A percentile compares a stretch with the other conserved stretches of the same genome.
phyloP scores from a whole-genome alignment of 495 filamentous ascomycete species.

The Thermothielavioides terrestris region DNA sequence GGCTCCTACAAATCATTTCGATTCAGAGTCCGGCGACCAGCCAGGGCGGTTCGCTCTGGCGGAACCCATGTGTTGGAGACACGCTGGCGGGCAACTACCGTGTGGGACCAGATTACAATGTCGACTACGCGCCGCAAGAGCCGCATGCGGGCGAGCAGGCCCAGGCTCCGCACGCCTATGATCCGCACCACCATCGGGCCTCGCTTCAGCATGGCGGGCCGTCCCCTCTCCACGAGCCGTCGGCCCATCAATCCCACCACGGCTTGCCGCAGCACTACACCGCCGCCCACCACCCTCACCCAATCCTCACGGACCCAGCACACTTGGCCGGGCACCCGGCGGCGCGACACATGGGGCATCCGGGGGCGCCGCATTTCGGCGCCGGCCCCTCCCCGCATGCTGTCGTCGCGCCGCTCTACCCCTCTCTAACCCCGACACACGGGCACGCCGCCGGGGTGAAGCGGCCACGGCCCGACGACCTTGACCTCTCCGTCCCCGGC shows the following conservation, averaged over 20 bases:
- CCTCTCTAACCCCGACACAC: constrained; percentile 37
- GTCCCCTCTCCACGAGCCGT: constrained; percentile 37
- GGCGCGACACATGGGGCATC: constrained; percentile 39
- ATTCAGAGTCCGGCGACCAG: constrained; percentile 52
- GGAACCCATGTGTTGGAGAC: constrained; percentile 61
- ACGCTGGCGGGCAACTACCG: constrained; percentile 59
- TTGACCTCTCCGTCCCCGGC: constrained; percentile 42
- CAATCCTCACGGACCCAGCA: constrained; percentile 39
- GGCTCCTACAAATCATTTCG: constrained; percentile 41
- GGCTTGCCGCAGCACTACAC: constrained; percentile 44
- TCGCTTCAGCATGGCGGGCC: constrained; percentile 39
- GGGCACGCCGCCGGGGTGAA: constrained; percentile 35
- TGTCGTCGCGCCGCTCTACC: constrained; percentile 38
- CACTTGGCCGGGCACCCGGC: constrained; percentile 39
- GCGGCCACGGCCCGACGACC: constrained; percentile 40
- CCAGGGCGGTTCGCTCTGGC: constrained; percentile 64
- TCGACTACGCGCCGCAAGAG: constrained; percentile 55
- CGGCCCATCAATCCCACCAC: constrained; percentile 37
- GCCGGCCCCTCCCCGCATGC: constrained; percentile 35
- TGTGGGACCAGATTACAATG: constrained; percentile 50
- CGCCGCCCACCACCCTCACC: constrained; percentile 40
- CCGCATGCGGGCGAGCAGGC: constrained; percentile 48
- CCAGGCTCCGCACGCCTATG: constrained; percentile 44
- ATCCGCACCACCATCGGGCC: constrained; percentile 42
- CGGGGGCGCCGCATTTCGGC: constrained; percentile 37